Conservation (phyloP, 2,329 filamentous ascomycete species). For the Diaporthe eres region DNA sequence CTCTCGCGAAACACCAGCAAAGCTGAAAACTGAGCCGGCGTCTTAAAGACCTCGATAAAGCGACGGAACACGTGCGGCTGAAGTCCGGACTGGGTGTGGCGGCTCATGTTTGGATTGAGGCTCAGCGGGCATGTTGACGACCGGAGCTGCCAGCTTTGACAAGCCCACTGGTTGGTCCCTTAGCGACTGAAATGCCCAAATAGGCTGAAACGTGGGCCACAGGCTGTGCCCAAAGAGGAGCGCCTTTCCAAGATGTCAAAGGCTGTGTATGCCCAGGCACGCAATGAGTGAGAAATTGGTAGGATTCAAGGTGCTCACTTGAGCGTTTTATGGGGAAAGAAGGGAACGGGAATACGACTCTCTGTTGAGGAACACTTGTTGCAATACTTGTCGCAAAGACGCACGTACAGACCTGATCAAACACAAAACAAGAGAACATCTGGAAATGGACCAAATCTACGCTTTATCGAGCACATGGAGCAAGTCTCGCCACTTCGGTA, state of each 20-base stretch:
- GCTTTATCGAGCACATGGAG: neutral
- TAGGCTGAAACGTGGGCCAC: slow-evolving; percentile 5
- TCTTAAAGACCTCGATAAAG: neutral
- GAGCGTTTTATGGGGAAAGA: slow-evolving; percentile 1
- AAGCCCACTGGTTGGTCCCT: slow-evolving; percentile 12
- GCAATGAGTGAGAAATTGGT: neutral
- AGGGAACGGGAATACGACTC: neutral
- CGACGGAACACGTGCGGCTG: slow-evolving; percentile 29
- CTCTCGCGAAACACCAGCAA: neutral
- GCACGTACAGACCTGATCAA: neutral
- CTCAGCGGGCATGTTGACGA: slow-evolving; percentile 12
- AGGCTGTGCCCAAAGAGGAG: neutral
- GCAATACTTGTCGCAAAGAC: neutral
- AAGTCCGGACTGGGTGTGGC: slow-evolving; percentile 1
- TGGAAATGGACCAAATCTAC: neutral
- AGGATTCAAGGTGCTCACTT: slow-evolving; percentile 25
- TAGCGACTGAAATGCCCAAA: slow-evolving; percentile 4
- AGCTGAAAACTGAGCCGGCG: slow-evolving; percentile 10
- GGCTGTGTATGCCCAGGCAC: neutral
- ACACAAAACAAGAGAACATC: neutral
- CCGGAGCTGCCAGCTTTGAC: slow-evolving; percentile 1
- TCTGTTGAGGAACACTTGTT: neutral
- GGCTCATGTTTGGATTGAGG: slow-evolving; percentile 6
- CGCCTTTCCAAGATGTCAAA: neutral
- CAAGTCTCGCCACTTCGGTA: neutral